These are phyloP conservation scores for Saprolegnia parasitica DNA, from an alignment of 352 stramenopile genomes.

Conservation along the genomic window DNA sequence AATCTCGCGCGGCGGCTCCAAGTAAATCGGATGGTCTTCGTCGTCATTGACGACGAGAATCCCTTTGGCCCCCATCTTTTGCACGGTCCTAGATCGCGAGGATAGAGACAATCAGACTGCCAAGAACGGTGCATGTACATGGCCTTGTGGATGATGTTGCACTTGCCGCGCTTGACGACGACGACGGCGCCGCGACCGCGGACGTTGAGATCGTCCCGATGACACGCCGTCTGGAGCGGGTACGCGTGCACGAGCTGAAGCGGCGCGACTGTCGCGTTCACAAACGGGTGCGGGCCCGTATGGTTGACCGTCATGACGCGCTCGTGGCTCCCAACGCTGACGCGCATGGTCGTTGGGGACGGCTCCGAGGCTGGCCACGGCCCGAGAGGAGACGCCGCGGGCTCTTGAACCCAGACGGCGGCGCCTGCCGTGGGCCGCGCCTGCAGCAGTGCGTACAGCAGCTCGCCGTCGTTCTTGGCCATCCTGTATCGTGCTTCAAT, in stretches of 20 bases:
- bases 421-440: slow-evolving; percentile 36
- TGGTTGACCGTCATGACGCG: neutral
- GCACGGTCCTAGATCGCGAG: neutral
- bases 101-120: no score
- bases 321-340: neutral
- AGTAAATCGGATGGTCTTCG: neutral
- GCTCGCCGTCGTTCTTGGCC: slow-evolving; percentile 54
- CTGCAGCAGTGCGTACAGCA: slow-evolving; percentile 32
- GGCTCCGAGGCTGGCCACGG: slow-evolving; percentile 33
- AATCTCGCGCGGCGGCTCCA: neutral
- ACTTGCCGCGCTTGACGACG: slow-evolving; percentile 62
- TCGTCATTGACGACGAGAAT: slow-evolving; percentile 8
- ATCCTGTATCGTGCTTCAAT: slow-evolving; percentile 43
- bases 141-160: slow-evolving; percentile 59
- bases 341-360: slow-evolving; percentile 42
- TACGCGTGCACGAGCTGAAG: slow-evolving; percentile 57
- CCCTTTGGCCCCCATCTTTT: slow-evolving; percentile 16
- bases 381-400: slow-evolving; percentile 29
- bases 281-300: neutral
- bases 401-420: neutral
- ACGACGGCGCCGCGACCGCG: slow-evolving; percentile 51
- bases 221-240: slow-evolving; percentile 63
- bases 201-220: slow-evolving; percentile 56
- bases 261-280: slow-evolving; percentile 40
- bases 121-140: slow-evolving; percentile 34